Percentiles rank a stretch among this genome's conserved stretches.
Evolutionary conservation across 202 grass and related monocot genomes (phyloP).

Genomic region (Carex sylvatica): DNA sequence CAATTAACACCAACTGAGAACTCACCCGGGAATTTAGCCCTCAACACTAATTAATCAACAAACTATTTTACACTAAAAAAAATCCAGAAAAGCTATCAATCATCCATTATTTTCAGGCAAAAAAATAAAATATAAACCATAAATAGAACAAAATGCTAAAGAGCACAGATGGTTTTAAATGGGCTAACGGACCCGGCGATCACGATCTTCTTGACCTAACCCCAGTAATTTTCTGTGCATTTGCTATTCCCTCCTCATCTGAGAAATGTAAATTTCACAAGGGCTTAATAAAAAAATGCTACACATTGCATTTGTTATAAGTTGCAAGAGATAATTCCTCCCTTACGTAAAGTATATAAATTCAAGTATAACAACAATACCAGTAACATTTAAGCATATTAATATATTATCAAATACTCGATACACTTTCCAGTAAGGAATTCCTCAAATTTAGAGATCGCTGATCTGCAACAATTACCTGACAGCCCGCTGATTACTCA

Average conservation of each 20-base stretch:
- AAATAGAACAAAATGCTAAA: too few relatives aligned
- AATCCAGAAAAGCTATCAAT: not conserved
- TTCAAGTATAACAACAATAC: too few relatives aligned
- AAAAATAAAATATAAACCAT: not conserved
- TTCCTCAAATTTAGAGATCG: too few relatives aligned
- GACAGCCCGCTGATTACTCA: too few relatives aligned
- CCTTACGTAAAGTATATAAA: too few relatives aligned
- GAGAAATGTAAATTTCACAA: constrained; percentile 22
- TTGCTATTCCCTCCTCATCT: constrained; percentile 87
- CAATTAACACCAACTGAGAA: not conserved
- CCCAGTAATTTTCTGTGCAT: constrained; percentile 84
- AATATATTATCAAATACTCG: too few relatives aligned
- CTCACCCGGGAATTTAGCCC: not conserved
- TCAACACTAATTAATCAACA: not conserved
- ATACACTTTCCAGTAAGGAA: too few relatives aligned
- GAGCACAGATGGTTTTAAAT: not conserved
- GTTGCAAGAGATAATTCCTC: too few relatives aligned
- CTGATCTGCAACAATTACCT: too few relatives aligned
- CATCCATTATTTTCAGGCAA: too few relatives aligned
- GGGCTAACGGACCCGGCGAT: constrained; percentile 41
- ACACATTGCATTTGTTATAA: not conserved
- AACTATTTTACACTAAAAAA: not conserved
- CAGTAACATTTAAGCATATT: too few relatives aligned
- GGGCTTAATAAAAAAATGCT: not conserved
- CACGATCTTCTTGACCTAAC: constrained; percentile 61